phyloP scores from a whole-genome alignment of 1,139 yeast species.

The Wickerhamomyces sp. region DNA sequence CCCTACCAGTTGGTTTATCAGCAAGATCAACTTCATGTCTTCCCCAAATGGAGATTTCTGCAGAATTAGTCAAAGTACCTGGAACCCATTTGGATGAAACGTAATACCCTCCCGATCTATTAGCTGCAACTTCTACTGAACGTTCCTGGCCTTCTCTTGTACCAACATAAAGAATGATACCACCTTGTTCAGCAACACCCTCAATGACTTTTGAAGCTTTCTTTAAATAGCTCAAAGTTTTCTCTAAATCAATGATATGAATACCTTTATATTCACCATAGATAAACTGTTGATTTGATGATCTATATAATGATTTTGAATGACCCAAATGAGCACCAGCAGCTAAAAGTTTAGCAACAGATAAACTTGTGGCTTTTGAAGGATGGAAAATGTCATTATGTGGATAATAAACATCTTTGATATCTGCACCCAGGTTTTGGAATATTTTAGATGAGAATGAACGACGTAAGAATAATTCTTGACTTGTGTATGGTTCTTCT shows the following conservation, averaged over 20 bases:
- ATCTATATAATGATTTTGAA: constrained; percentile 71
- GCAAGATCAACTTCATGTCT: constrained; percentile 66
- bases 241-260: constrained; percentile 83
- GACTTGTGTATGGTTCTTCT: constrained; percentile 56
- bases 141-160: constrained; percentile 75
- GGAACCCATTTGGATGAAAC: constrained; percentile 91
- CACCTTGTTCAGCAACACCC: constrained; percentile 81
- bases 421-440: constrained; percentile 57
- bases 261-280: constrained; percentile 87
- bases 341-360: constrained; percentile 70
- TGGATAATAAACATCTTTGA: constrained; percentile 63
- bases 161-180: constrained; percentile 79
- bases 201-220: constrained; percentile 77
- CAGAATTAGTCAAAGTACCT: constrained; percentile 85
- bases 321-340: constrained; percentile 97
- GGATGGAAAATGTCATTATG: constrained; percentile 63
- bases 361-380: constrained; percentile 46
- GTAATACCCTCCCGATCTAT: constrained; percentile 71
- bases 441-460: constrained; percentile 19
- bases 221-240: constrained; percentile 69
- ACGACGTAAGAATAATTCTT: constrained; percentile 74
- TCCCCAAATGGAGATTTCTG: constrained; percentile 62
- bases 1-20: constrained; percentile 56
- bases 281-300: constrained; percentile 82
- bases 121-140: constrained; percentile 75